Evolutionary conservation across 2,329 filamentous ascomycete species (phyloP).

Genomic region (Calonectria pseudoturangicola): DNA sequence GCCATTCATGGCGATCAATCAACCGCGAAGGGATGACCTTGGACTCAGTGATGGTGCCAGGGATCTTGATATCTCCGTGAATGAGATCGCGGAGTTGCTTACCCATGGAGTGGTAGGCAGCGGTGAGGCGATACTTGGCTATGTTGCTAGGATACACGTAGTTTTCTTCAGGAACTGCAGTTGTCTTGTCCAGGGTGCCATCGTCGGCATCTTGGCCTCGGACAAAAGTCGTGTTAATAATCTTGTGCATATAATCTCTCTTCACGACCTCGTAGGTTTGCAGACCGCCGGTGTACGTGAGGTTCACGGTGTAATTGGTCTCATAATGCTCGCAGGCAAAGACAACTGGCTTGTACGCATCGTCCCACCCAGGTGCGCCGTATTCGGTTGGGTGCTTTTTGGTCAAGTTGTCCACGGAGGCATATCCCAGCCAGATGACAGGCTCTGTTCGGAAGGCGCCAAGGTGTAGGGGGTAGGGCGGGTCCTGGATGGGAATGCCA

Average conservation of each 20-base stretch:
- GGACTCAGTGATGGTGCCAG: conserved; percentile 34
- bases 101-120: conserved; percentile 45
- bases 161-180: conserved; percentile 42
- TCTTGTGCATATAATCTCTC: conserved; percentile 44
- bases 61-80: conserved; percentile 39
- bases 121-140: conserved; percentile 38
- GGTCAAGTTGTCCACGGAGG: conserved; percentile 32
- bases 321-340: conserved; percentile 52
- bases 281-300: conserved; percentile 44
- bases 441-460: conserved; percentile 47
- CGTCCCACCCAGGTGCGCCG: conserved; percentile 29
- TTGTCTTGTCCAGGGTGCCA: conserved; percentile 41
- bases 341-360: conserved; percentile 41
- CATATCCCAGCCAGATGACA: conserved; percentile 48
- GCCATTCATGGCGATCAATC: conserved; percentile 41
- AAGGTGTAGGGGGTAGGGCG: conserved; percentile 40
- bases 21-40: conserved; percentile 41
- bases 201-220: conserved; percentile 22
- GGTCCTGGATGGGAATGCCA: not conserved
- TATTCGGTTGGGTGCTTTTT: conserved; percentile 22
- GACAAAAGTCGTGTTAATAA: conserved; percentile 45
- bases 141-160: conserved; percentile 40
- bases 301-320: conserved; percentile 44
- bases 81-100: conserved; percentile 39
- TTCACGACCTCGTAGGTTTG: conserved; percentile 41